Base-by-base conservation (phyloP, 2,329 filamentous ascomycete species). In the Calonectria pseudoreteaudii region DNA sequence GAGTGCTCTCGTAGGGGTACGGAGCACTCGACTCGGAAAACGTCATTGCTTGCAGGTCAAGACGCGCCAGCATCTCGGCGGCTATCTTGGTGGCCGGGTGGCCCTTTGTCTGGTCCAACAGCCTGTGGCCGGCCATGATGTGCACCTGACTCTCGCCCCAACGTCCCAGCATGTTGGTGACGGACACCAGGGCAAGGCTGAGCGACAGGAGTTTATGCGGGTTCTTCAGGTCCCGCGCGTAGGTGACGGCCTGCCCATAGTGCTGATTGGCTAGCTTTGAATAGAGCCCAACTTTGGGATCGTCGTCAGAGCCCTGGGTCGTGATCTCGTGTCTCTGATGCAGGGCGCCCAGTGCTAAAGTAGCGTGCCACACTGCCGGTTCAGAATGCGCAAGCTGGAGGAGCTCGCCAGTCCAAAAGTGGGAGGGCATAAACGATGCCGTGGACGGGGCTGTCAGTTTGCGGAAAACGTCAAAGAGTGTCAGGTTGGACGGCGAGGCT, bases 401-500 rank as follows among this genome's bases (percentile, higher is more conserved):
- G 4, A 84, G 44, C 11, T 81, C 77, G 10, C 74, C 71, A 11
- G 76, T 79, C 84, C 84, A 85, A 62, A 85, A 85, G 7, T 75
- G 69, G 1, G 82, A 82, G 2, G 81, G 81, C 44, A 82, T 78
- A 30, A 83, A 79, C 0, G 76, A 68, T 2, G 74, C 77, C 13
- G 82, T 82, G 5, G 79, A 79, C 1, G 80, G 77, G 0, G 77
- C 81, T 0, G 84, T 84, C 18, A 81, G 71, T 31, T 78, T 77
- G 2, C 84, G 81, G 76, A 85, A 85, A 66, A 84, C 80, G 71
- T 85, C 84, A 28, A 85, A 85, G 0, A 80, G 60, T 5, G 76
- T 78, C 18, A 77, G 31, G 6, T 73, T 72, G 10, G 78, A 76
- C 4, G 77, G 73, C 16, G 68, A 70, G 3, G 65, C 23, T 23